These are phyloP conservation scores for Hebeloma cylindrosporum DNA, from an alignment of 768 basidiomycete species.

Conservation along the genomic window DNA sequence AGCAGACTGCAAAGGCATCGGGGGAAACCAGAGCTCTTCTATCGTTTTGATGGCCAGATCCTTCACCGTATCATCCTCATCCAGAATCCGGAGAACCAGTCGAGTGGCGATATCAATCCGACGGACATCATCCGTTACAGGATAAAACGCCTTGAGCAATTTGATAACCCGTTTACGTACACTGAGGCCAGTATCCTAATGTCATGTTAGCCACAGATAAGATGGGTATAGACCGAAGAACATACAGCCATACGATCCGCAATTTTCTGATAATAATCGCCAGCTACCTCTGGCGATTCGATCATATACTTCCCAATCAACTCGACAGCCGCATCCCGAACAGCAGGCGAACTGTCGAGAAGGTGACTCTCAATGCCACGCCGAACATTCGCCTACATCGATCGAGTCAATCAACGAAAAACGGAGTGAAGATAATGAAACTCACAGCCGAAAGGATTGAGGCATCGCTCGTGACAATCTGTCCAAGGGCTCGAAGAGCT, in stretches of 20 bases:
- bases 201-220: background rate
- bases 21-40: conserved; percentile 88
- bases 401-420: conserved; percentile 1
- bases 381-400: conserved; percentile 68
- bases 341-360: conserved; percentile 87
- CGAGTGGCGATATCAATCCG: conserved; percentile 80
- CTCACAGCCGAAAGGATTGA: conserved; percentile 74
- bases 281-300: conserved; percentile 83
- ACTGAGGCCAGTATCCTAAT: conserved; percentile 87
- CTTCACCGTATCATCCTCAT: conserved; percentile 95
- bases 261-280: conserved; percentile 86
- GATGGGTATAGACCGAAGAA: conserved; percentile 5
- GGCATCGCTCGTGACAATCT: conserved; percentile 88
- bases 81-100: conserved; percentile 80
- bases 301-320: conserved; percentile 97
- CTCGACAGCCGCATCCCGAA: conserved; percentile 96
- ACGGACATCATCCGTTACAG: conserved; percentile 55
- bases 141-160: conserved; percentile 81
- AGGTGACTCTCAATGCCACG: conserved; percentile 88
- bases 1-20: conserved; percentile 30
- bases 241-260: conserved; percentile 88
- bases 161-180: conserved; percentile 97
- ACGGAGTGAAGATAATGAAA: conserved; percentile 9
- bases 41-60: conserved; percentile 88
- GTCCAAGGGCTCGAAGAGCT: conserved; percentile 84